Base-by-base conservation (phyloP, 306 rosid species). In the Elaeagnus macrophylla region DNA sequence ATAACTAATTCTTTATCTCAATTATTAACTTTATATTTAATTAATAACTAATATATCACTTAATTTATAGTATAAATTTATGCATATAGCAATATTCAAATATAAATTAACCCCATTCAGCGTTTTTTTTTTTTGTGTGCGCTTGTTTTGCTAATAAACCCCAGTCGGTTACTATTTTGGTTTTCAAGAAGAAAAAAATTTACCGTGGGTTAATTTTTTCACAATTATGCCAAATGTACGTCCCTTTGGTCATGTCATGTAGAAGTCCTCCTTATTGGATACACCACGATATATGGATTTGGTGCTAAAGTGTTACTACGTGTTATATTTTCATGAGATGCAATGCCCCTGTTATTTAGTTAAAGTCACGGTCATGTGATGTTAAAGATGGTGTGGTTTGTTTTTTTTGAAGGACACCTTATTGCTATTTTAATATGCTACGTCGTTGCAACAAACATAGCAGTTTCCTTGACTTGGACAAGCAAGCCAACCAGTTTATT, bases 381-480 rank as follows among this genome's bases (percentile, higher is more conserved):
- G 16, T 32, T 77, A 54, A 62, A 12, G 25, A 42, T 17, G 36
- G 9, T 25, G 32, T 19, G 66, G 57, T 60, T 64, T 67, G 40
- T 52, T 63, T 65, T 63, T 2, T 25, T 25, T 25, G 32, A 25
- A 25, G 42, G 65, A 44, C 53, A 56, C 67, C 49, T 6, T 13
- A 25, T 5, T 25, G 4, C 32, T 25, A 25, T 61, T 73, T 52
- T 37, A 53, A 66, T 72, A 63, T 39, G 70, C 67, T 61, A 56
- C 73, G 61, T 68, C 84, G 79, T 83, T 77, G 69, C 85, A 88
- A 77, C 83, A 50, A 75, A 69, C 81, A 61, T 35, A 77, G 79
- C 87, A 79, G 88, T 79, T 85, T 78, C 77, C 81, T 81, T 79
- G 77, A 85, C 89, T 72, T 60, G 61, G 77, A 74, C 86, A 73